These are phyloP conservation scores for Apiospora rasikravindrae DNA, from an alignment of 2,329 filamentous ascomycete genomes.

Conservation along the genomic window DNA sequence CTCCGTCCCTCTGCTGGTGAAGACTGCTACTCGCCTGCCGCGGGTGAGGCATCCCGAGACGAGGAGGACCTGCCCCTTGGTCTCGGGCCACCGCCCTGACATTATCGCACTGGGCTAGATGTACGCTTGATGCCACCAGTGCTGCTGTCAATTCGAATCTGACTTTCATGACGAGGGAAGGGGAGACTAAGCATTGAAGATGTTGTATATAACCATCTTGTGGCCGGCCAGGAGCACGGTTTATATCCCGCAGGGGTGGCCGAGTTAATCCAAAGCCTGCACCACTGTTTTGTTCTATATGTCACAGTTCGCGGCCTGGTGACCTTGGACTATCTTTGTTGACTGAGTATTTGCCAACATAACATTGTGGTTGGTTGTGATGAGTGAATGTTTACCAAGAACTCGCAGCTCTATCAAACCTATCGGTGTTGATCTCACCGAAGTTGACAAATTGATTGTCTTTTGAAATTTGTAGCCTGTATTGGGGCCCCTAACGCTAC, in stretches of 20 bases:
- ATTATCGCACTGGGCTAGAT: neutral
- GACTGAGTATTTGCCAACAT: neutral
- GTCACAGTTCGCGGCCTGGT: neutral
- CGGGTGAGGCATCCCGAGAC: neutral
- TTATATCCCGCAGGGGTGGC: conserved; percentile 4
- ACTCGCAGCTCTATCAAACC: neutral
- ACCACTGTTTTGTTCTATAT: neutral
- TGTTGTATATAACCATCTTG: neutral
- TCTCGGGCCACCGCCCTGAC: neutral
- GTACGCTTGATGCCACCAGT: neutral
- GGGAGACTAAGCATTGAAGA: neutral
- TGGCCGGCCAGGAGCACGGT: neutral
- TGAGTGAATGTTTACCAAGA: neutral
- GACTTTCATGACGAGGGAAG: neutral
- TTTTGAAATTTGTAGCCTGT: neutral
- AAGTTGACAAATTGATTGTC: neutral
- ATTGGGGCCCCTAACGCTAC: neutral
- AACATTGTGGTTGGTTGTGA: neutral
- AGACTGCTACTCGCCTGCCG: neutral
- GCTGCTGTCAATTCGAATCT: neutral
- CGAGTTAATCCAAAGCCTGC: too few relatives aligned
- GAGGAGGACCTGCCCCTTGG: neutral
- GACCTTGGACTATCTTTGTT: conserved; percentile 4
- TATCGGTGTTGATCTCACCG: neutral
- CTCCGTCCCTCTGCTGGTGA: neutral